These are phyloP conservation scores for Boletus eberwhitei DNA, from an alignment of 768 basidiomycete species.

Conservation along the genomic window DNA sequence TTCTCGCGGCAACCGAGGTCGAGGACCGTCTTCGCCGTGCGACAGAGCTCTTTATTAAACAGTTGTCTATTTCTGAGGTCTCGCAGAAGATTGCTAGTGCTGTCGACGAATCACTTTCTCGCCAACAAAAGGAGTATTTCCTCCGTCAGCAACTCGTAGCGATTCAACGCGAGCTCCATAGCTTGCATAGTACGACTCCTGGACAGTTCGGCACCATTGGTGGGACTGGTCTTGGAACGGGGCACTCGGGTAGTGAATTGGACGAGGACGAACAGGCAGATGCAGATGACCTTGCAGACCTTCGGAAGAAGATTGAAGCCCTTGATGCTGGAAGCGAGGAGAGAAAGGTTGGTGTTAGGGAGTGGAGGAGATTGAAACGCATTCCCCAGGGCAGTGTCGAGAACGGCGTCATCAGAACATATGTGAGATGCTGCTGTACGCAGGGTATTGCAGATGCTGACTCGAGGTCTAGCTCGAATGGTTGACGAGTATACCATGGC, in stretches of 20 bases:
- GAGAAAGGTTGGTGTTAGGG: constrained; percentile 74
- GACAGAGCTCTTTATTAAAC: constrained; percentile 69
- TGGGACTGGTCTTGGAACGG: constrained; percentile 25
- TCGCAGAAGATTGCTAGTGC: constrained; percentile 76
- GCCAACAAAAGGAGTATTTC: constrained; percentile 86
- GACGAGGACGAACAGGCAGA: constrained; percentile 81
- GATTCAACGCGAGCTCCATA: constrained; percentile 71
- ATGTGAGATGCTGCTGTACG: constrained; percentile 45
- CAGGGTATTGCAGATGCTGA: constrained; percentile 5
- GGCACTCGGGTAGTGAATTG: constrained; percentile 43
- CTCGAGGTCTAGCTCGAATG: constrained; percentile 62
- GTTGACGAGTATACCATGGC: constrained; percentile 85
- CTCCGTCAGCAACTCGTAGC: constrained; percentile 79
- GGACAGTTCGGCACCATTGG: constrained; percentile 14
- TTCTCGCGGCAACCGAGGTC: constrained; percentile 57
- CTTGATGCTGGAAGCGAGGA: constrained; percentile 75
- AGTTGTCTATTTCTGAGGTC: constrained; percentile 75
- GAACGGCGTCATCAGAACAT: constrained; percentile 82
- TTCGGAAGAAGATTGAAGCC: constrained; percentile 70
- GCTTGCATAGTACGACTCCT: constrained; percentile 40
- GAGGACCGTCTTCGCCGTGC: constrained; percentile 64
- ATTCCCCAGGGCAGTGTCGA: constrained; percentile 92
- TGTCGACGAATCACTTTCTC: constrained; percentile 80
- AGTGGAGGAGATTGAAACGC: constrained; percentile 80
- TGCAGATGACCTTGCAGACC: constrained; percentile 72